A percentile compares a stretch with the other conserved stretches of the same genome.
phyloP scores from a whole-genome alignment of 2,329 filamentous ascomycete species.

The Penicillium sp. region DNA sequence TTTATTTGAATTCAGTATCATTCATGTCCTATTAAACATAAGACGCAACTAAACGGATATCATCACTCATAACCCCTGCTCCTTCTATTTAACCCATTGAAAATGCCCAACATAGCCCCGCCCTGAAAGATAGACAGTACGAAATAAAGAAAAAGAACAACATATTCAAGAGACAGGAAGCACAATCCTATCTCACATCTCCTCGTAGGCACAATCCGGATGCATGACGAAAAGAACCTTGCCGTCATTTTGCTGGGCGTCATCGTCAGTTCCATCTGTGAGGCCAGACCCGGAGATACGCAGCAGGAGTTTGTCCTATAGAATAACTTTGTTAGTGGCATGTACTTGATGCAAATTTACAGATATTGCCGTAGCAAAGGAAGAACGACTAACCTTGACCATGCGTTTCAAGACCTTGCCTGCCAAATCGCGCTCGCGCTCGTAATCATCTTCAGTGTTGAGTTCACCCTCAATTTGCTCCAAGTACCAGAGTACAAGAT shows the following conservation, averaged over 20 bases:
- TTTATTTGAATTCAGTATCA: background rate
- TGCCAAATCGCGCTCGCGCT: conserved; percentile 70
- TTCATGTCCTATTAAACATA: conserved; percentile 13
- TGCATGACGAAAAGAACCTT: conserved; percentile 82
- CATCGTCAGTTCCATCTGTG: conserved; percentile 69
- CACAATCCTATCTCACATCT: conserved; percentile 51
- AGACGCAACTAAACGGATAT: conserved; percentile 27
- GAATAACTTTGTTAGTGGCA: background rate
- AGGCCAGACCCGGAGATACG: conserved; percentile 78
- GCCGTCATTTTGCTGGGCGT: conserved; percentile 45
- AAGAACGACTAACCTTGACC: conserved; percentile 68
- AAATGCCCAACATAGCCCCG: conserved; percentile 25
- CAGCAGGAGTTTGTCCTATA: conserved; percentile 60
- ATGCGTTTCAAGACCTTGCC: conserved; percentile 90
- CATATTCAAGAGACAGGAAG: conserved; percentile 7
- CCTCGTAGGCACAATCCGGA: conserved; percentile 85
- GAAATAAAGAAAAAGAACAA: conserved; percentile 9
- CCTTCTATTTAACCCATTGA: conserved; percentile 25
- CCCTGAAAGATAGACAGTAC: conserved; percentile 11
- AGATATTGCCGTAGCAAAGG: background rate
- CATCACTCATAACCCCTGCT: conserved; percentile 35
- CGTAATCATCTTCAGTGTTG: conserved; percentile 75
- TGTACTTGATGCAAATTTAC: too few relatives aligned
- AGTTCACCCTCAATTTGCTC: conserved; percentile 87
- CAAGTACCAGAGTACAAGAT: conserved; percentile 83